Evolutionary conservation across 2,329 filamentous ascomycete species (phyloP), one percentile per base, ranked within the genome.

Genomic region (Ceratocystis albifundus): DNA sequence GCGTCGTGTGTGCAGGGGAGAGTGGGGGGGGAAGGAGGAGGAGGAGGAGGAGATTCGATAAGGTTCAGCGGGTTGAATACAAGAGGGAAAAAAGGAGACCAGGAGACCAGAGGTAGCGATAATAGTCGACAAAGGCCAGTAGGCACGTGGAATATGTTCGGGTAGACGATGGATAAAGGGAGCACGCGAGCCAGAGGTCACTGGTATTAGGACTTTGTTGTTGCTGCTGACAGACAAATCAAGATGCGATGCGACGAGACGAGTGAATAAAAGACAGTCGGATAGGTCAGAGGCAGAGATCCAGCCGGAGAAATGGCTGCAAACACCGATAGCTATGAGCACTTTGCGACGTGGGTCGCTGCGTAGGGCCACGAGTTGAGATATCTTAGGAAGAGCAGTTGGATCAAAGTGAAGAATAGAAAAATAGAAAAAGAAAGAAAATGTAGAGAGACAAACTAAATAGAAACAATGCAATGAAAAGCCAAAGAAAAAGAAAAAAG

Each of bases 351-450:
- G 46, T 10, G 20, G 48, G 45, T 48, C 8, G 20, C 36, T 41
- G 36, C 10, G 36, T 41, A 12, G 48, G 25, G 48, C 12, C 20
- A 53, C 48, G 48, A 17, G 20, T 53, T 22, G 48, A 41, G 36
- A 41, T 46, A 45, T 44, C 44, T 62, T 45, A 62, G 61, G 36
- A 32, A 46, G 17, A 46, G 61, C 25, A 28, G 61, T 46, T 7
- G 36, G 5, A 46, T 30, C 25, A 15, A 62, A 25, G 32, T 20
- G 59, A 10, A 28, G 48, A 30, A 50, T 8, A 17, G 15, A 41
- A 50, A 30, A 44, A n/a, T 46, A 22, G 61, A 45, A 63, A 30
- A 41, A 17, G 7, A 20, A 17, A n/a, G 10, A 15, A 50, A 45
- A 46, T 10, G 25, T 15, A 30, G 20, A 30, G 20, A 45, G 36